Base-by-base conservation (phyloP, 2,329 filamentous ascomycete species). In the Stemphylium vesicarium region DNA sequence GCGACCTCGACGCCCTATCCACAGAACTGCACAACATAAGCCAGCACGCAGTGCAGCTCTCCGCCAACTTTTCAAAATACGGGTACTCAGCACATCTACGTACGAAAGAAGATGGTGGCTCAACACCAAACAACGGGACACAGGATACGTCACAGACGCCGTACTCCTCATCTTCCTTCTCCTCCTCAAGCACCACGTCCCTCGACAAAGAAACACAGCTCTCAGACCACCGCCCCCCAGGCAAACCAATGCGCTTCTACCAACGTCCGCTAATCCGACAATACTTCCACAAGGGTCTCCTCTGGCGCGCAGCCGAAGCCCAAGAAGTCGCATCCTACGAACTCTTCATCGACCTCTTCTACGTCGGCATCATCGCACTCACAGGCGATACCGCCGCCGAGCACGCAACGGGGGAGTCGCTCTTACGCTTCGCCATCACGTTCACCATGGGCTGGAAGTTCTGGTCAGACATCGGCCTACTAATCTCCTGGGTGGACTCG, bases 361-460 rank as follows among this genome's bases (percentile, higher is more conserved):
- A 87, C 56, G 84, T 86, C 20, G 85, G 85, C 8, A 88, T 88
- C 56, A 82, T 88, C 43, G 85, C 85, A 24, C 81, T 86, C 63
- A 85, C 86, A 40, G 86, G 85, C 20, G 86, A 88, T 65, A 81
- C 80, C 47, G 82, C 85, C 11, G 80, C 83, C 11, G 84, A 87
- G 63, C 74, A 83, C 47, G 78, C 85, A 0, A 82, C 79, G 9
- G 85, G 82, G 0, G 64, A 79, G 29, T 80, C 84, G 40, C 73
- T 88, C n/a, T 77, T 87, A 16, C 79, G 81, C 24, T 88, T 88
- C 64, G 73, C 79, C 47, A 82, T 87, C 37, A 85, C 83, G 0
- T 88, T 88, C 64, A 82, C 84, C 57, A 81, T 88, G 75, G 82
- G 81, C 26, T 87, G 82, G 80, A 87, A 86, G 64, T 84, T 88